Percentiles rank a stretch among this genome's conserved stretches.
Conservation (phyloP, 371 early-diverging fungal species). For the Smittium culicis region DNA sequence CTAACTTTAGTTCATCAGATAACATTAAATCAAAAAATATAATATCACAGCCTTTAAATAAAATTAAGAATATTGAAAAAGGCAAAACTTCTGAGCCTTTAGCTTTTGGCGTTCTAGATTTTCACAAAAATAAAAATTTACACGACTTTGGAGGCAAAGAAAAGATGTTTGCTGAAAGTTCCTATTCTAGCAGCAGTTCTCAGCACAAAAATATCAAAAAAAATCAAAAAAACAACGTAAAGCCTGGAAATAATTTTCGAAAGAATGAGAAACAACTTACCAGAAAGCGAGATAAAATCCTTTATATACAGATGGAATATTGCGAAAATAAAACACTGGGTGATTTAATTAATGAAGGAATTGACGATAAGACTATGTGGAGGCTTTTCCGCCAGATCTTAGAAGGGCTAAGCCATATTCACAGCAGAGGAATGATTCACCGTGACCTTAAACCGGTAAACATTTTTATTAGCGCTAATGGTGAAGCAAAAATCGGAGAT, state of each 20-base stretch:
- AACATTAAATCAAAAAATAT: no score
- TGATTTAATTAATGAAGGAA: constrained; percentile 68
- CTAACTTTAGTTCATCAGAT: no score
- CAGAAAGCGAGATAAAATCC: constrained; percentile 20
- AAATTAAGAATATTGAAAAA: constrained; percentile 23
- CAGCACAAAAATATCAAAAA: no score
- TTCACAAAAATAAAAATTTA: no score
- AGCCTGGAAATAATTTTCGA: no score
- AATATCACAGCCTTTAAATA: constrained; percentile 21
- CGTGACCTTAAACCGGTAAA: constrained; percentile 96
- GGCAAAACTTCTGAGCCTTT: no score
- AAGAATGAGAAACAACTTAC: no score
- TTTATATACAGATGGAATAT: constrained; percentile 97
- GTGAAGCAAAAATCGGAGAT: constrained; percentile 81
- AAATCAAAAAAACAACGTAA: no score
- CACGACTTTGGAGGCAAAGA: no score
- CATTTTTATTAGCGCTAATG: constrained; percentile 69
- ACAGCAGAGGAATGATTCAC: constrained; percentile 62
- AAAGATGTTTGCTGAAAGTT: no score
- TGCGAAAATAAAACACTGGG: constrained; percentile 85
- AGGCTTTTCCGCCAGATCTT: constrained; percentile 83
- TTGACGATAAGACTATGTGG: constrained; percentile 44
- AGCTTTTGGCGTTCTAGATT: no score
- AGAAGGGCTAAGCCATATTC: constrained; percentile 74
- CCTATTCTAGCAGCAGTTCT: no score